These are phyloP conservation scores for Aspergillus sp. DNA, from an alignment of 2,329 filamentous ascomycete species.

Conservation along the genomic window DNA sequence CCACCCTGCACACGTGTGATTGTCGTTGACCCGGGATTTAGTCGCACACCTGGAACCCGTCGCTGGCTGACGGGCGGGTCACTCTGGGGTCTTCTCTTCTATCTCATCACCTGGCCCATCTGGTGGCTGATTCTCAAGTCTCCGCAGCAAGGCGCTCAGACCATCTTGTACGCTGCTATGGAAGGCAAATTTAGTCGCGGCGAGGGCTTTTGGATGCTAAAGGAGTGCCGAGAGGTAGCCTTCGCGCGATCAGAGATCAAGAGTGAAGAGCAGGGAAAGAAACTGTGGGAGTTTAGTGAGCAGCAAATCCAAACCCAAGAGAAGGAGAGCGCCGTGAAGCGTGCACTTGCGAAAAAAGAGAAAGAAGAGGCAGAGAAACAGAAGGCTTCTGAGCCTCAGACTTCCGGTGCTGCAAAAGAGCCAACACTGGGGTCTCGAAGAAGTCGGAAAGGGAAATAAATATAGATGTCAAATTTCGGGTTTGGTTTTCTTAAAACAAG, in stretches of 20 bases:
- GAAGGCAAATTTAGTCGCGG: conserved; percentile 65
- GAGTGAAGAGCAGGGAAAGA: conserved; percentile 75
- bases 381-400: conserved; percentile 12
- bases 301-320: conserved; percentile 76
- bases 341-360: conserved; percentile 55
- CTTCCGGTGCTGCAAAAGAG: conserved; percentile 17
- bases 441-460: conserved; percentile 27
- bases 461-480: neutral
- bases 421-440: conserved; percentile 35
- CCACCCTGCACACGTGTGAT: conserved; percentile 80
- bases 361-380: conserved; percentile 24
- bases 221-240: conserved; percentile 78
- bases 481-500: no score
- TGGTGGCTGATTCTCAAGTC: conserved; percentile 90
- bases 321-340: conserved; percentile 66
- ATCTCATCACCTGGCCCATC: conserved; percentile 71
- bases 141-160: conserved; percentile 76
- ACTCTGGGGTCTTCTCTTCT: conserved; percentile 71
- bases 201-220: conserved; percentile 68
- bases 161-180: conserved; percentile 80
- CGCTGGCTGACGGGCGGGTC: conserved; percentile 83
- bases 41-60: conserved; percentile 79
- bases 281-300: conserved; percentile 86
- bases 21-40: conserved; percentile 79
- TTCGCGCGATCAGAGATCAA: conserved; percentile 68